A percentile compares a stretch with the other conserved stretches of the same genome.
These are phyloP conservation scores for Nakazawaea wyomingensis DNA, from an alignment of 805 yeast genomes.

Conservation along the genomic window DNA sequence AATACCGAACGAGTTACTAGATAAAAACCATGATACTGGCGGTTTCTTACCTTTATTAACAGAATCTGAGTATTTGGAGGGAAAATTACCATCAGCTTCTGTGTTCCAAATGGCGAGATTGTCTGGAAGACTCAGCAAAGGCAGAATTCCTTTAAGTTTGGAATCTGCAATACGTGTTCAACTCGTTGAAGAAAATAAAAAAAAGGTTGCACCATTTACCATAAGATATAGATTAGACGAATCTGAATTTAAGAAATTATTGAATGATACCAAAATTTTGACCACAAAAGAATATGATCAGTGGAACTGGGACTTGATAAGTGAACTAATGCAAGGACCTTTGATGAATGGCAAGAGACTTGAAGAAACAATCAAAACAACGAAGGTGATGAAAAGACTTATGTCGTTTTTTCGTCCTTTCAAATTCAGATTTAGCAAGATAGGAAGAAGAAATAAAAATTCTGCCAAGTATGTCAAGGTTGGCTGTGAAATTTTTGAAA, in stretches of 20 bases:
- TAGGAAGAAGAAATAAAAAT: slow-evolving; percentile 39
- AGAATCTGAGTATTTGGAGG: slow-evolving; percentile 3
- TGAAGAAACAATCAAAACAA: slow-evolving; percentile 71
- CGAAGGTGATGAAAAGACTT: slow-evolving; percentile 81
- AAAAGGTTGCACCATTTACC: background rate
- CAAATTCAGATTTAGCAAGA: slow-evolving; percentile 68
- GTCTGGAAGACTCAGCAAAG: slow-evolving; percentile 32
- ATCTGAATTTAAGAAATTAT: slow-evolving; percentile 55
- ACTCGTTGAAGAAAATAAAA: slow-evolving; percentile 11
- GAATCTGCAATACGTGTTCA: slow-evolving; percentile 19
- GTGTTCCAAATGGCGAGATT: slow-evolving; percentile 45
- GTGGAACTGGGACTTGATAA: slow-evolving; percentile 84
- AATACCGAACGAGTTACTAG: slow-evolving; percentile 43
- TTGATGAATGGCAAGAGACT: slow-evolving; percentile 63
- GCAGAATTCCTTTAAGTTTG: slow-evolving; percentile 31
- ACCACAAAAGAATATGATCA: slow-evolving; percentile 71
- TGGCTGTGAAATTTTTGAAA: slow-evolving; percentile 70
- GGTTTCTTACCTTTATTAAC: slow-evolving; percentile 2
- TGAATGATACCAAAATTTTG: slow-evolving; percentile 65
- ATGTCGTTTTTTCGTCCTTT: slow-evolving; percentile 89
- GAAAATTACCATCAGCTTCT: slow-evolving; percentile 27
- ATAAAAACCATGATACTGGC: slow-evolving; percentile 9
- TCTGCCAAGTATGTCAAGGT: slow-evolving; percentile 57
- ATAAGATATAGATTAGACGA: slow-evolving; percentile 44
- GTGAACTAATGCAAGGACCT: slow-evolving; percentile 78